phyloP scores from a whole-genome alignment of 805 yeast species.

The Starmerella stellata region DNA sequence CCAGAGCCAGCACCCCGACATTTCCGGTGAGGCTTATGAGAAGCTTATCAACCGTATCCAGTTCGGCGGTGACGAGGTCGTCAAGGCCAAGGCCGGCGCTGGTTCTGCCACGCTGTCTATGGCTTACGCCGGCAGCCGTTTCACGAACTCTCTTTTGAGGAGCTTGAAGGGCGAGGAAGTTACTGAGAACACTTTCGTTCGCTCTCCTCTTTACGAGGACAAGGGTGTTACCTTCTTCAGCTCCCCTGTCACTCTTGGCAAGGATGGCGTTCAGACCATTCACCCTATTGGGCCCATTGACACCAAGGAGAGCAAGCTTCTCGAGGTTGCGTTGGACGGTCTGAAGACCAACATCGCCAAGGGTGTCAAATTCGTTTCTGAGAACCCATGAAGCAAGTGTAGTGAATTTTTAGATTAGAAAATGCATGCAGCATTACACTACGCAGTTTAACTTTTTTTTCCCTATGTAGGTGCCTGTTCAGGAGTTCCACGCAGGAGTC shows the following conservation, averaged over 20 bases:
- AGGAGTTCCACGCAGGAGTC: too few species aligned
- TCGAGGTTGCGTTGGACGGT: conserved; percentile 67
- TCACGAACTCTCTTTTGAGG: conserved; percentile 37
- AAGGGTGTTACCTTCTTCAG: conserved; percentile 97
- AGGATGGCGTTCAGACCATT: conserved; percentile 67
- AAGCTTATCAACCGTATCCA: conserved; percentile 71
- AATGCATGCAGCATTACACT: too few species aligned
- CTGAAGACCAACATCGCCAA: conserved; percentile 73
- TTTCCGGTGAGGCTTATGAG: conserved; percentile 48
- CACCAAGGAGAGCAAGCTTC: conserved; percentile 66
- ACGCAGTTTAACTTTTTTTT: too few species aligned
- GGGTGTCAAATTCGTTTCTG: conserved; percentile 65
- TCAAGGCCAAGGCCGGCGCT: conserved; percentile 81
- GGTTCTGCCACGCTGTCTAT: conserved; percentile 86
- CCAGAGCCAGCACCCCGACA: conserved; percentile 42
- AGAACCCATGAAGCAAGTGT: conserved; percentile 21
- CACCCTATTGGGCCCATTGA: conserved; percentile 64
- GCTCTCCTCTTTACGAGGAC: conserved; percentile 57
- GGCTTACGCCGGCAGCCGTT: conserved; percentile 82
- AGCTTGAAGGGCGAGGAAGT: conserved; percentile 28
- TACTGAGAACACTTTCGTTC: conserved; percentile 39
- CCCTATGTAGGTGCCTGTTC: too few species aligned
- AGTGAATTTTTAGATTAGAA: neutral
- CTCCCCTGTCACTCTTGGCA: conserved; percentile 82
- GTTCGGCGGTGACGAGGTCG: conserved; percentile 93